These are phyloP conservation scores for Kluyveromyces starmeri DNA, from an alignment of 805 yeast species.

Conservation along the genomic window DNA sequence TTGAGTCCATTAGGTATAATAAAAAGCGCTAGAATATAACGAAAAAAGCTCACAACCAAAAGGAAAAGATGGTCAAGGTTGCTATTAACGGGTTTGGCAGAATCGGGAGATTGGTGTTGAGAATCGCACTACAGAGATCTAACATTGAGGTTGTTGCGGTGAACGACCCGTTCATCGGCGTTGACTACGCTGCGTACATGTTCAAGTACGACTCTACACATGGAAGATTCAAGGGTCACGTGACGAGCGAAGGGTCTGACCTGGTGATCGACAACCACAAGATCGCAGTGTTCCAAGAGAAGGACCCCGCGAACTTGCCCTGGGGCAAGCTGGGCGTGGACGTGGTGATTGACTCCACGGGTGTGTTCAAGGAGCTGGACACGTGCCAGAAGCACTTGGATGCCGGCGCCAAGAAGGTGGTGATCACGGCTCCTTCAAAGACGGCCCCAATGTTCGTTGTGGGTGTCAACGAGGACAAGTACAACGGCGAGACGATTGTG, in stretches of 20 bases:
- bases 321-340: conserved; percentile 59
- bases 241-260: conserved; percentile 41
- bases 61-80: conserved; percentile 33
- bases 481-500: conserved; percentile 49
- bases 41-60: too few relatives aligned
- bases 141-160: conserved; percentile 51
- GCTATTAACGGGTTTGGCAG: conserved; percentile 71
- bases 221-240: conserved; percentile 55
- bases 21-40: too few relatives aligned
- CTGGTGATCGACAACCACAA: conserved; percentile 45
- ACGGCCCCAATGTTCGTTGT: conserved; percentile 69
- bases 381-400: conserved; percentile 61
- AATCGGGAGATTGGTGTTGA: conserved; percentile 59
- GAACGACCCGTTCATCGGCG: conserved; percentile 61
- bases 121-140: conserved; percentile 48
- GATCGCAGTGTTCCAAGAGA: conserved; percentile 48
- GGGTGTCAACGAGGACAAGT: conserved; percentile 58
- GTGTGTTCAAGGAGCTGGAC: conserved; percentile 58
- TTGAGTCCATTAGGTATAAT: too few relatives aligned
- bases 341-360: conserved; percentile 62
- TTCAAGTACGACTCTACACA: conserved; percentile 69
- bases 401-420: conserved; percentile 67
- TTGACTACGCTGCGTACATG: conserved; percentile 66
- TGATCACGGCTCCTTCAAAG: conserved; percentile 63
- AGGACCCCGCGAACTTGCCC: conserved; percentile 60